Percentiles rank a stretch among this genome's conserved stretches.
Evolutionary conservation across 73 alveolate species (phyloP).

Genomic region (Stentor coeruleus): DNA sequence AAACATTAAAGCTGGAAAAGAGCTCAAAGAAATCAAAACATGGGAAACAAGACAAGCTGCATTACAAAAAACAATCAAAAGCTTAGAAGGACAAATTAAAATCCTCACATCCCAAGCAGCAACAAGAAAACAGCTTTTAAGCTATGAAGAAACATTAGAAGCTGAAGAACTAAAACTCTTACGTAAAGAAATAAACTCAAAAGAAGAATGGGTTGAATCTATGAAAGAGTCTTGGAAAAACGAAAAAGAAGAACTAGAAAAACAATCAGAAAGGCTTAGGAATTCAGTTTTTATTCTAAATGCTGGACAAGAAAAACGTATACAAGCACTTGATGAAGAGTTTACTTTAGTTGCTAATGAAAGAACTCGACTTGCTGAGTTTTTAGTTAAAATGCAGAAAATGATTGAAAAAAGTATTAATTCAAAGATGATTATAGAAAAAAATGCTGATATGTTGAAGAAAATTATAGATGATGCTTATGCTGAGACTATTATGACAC

Average conservation of each 20-base stretch:
- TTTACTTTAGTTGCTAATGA: not conserved
- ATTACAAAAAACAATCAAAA: not conserved
- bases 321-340: not conserved
- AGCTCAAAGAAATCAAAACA: not conserved
- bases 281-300: not conserved
- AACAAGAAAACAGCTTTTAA: not conserved
- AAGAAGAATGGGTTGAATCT: constrained; percentile 2
- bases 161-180: not conserved
- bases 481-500: not conserved
- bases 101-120: not conserved
- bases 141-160: not conserved
- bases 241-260: not conserved
- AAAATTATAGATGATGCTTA: not conserved
- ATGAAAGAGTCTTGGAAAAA: not conserved
- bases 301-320: not conserved
- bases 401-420: too few relatives aligned
- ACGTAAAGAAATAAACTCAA: not conserved
- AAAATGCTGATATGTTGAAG: not conserved
- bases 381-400: not conserved
- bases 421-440: too few relatives aligned
- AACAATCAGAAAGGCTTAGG: not conserved
- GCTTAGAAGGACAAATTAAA: not conserved
- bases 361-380: not conserved
- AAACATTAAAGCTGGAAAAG: not conserved
- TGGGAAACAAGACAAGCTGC: constrained; percentile 15